A percentile compares a stretch with the other conserved stretches of the same genome.
Evolutionary conservation across 129 eudicot genomes (phyloP).

Genomic region (Tagetes erecta): DNA sequence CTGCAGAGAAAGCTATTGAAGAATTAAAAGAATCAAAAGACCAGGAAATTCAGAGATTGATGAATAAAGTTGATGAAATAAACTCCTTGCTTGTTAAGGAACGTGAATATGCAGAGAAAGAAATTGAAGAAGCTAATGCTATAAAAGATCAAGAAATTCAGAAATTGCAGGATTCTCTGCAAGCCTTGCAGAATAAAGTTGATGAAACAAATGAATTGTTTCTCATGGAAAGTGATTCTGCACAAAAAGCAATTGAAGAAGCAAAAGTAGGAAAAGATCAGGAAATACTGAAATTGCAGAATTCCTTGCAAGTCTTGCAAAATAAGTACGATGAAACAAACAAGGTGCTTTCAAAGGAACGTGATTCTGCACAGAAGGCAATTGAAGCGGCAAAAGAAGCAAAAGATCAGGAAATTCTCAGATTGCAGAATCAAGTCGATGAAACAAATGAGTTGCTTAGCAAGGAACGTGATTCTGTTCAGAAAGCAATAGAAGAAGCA

Average conservation of each 20-base stretch:
- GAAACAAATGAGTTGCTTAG: constrained; percentile 57
- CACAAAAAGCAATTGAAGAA: constrained; percentile 71
- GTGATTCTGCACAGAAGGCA: constrained; percentile 65
- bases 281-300: constrained; percentile 59
- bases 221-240: constrained; percentile 57
- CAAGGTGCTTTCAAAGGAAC: constrained; percentile 51
- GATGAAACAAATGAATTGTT: constrained; percentile 58
- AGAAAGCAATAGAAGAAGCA: constrained; percentile 79
- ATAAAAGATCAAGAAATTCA: constrained; percentile 26
- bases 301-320: constrained; percentile 56
- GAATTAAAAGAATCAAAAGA: constrained; percentile 46
- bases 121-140: constrained; percentile 49
- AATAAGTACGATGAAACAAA: constrained; percentile 55
- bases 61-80: constrained; percentile 56
- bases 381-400: constrained; percentile 68
- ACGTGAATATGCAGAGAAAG: constrained; percentile 63
- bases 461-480: constrained; percentile 66
- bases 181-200: constrained; percentile 54
- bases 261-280: constrained; percentile 39
- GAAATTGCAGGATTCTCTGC: constrained; percentile 44
- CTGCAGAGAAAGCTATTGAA: constrained; percentile 69
- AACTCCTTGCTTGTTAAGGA: constrained; percentile 54
- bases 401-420: constrained; percentile 65
- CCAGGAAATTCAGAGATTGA: constrained; percentile 27
- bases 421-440: constrained; percentile 64